Conservation (phyloP, 1,139 yeast species). For the Diutina siamensis region DNA sequence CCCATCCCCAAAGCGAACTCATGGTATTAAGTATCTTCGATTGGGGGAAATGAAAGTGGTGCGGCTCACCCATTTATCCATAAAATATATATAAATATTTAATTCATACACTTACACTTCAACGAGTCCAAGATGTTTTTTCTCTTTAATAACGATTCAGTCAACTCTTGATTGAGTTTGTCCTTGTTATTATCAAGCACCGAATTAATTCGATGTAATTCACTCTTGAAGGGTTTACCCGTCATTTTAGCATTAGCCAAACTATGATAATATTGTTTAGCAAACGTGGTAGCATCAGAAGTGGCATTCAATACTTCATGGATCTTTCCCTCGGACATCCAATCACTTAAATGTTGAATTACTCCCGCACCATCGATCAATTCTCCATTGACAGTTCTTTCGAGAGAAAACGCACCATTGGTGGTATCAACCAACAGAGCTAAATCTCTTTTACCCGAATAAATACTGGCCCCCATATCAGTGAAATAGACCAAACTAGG, state of each 20-base stretch:
- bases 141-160: neutral
- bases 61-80: neutral
- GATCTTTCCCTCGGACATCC: neutral
- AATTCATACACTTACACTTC: conserved; percentile 1
- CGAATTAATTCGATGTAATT: neutral
- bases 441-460: conserved; percentile 33
- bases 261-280: neutral
- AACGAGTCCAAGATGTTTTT: neutral
- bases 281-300: neutral
- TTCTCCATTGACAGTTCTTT: conserved; percentile 39
- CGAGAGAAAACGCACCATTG: conserved; percentile 39
- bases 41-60: too few relatives aligned
- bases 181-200: neutral
- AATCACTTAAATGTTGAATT: neutral
- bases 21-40: too few relatives aligned
- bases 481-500: conserved; percentile 47
- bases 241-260: neutral
- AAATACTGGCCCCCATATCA: conserved; percentile 26
- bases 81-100: neutral
- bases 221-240: conserved; percentile 1
- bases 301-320: neutral
- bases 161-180: neutral
- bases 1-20: too few relatives aligned
- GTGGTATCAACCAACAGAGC: conserved; percentile 36
- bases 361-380: conserved; percentile 42